phyloP scores from a whole-genome alignment of 805 yeast genomes.

The Wickerhamomyces subpelliculosus region DNA sequence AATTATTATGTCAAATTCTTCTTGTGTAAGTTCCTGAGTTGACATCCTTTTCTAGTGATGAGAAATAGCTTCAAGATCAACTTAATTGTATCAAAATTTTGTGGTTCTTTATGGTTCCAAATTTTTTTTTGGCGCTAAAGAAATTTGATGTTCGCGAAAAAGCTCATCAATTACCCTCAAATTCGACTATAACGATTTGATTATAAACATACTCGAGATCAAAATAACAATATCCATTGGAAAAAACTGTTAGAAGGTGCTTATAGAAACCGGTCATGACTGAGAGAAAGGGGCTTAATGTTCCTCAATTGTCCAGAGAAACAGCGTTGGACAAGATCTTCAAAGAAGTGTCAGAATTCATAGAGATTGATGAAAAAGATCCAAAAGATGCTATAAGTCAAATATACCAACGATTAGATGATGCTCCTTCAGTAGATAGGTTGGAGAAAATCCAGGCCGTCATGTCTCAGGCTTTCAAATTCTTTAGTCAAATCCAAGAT shows the following conservation, averaged over 20 bases:
- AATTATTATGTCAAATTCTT: constrained; percentile 76
- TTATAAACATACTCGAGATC: too few relatives aligned
- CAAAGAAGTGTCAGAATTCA: constrained; percentile 11
- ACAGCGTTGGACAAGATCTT: constrained; percentile 29
- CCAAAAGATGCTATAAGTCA: constrained; percentile 9
- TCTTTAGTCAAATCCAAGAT: constrained; percentile 11
- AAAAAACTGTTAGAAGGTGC: too few relatives aligned
- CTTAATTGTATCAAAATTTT: too few relatives aligned
- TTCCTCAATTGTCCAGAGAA: constrained; percentile 25
- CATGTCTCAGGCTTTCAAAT: constrained; percentile 4
- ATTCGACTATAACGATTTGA: too few relatives aligned
- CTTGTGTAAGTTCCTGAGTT: constrained; percentile 39
- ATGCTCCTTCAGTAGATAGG: not conserved
- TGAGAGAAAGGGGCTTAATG: constrained; percentile 15
- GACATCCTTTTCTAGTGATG: too few relatives aligned
- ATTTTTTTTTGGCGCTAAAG: not conserved
- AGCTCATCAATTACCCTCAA: not conserved
- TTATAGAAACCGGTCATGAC: too few relatives aligned
- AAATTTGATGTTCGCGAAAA: not conserved
- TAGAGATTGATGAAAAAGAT: constrained; percentile 14
- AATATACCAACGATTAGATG: constrained; percentile 1
- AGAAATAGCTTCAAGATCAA: too few relatives aligned
- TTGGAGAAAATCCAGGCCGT: not conserved
- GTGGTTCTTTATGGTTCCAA: not conserved
- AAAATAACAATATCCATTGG: too few relatives aligned